Base-by-base conservation (phyloP, 306 rosid species). In the Rubus idaeus region DNA sequence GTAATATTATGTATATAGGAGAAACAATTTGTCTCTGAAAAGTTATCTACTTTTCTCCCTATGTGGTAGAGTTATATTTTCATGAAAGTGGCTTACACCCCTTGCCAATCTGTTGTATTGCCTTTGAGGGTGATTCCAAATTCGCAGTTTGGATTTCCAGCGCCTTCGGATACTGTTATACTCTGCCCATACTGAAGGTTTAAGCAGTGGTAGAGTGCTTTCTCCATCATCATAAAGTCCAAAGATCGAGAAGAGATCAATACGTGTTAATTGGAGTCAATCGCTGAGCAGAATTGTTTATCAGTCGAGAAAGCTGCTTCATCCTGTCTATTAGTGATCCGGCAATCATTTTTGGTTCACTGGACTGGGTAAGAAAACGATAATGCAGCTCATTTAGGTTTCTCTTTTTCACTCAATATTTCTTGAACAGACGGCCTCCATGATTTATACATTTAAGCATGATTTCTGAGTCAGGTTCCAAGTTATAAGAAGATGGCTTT, bases 51-150 rank as follows among this genome's bases (percentile, higher is more conserved):
- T 51, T 18, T 71, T 14, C 63, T 52, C 39, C 16, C 16, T 35
- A n/a, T 72, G 42, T 49, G 20, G 66, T 73, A 18, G 4, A 39
- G 42, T 44, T 45, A 2, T 74, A 35, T 45, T 10, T 42, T 23
- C 17, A 18, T 61, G 47, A 40, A 74, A 60, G 58, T 57, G 66
- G 52, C 77, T 73, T 56, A 23, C 77, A 42, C 75, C 75, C 69
- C 5, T 35, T 21, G 30, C 30, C 18, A 18, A 60, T 44, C 46
- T 68, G 68, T 53, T 68, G 6, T 45, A 16, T 58, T 40, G 20
- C 75, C 68, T 62, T 58, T 47, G 81, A 60, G 71, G 71, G 61
- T 17, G 75, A 40, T 16, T 71, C 61, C 21, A 5, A 39, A 4
- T 23, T 13, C 18, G 16, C 62, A 35, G 37, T 20, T 56, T 30